phyloP scores from a whole-genome alignment of 768 basidiomycete genomes.

The Guyanaporus albipodus region DNA sequence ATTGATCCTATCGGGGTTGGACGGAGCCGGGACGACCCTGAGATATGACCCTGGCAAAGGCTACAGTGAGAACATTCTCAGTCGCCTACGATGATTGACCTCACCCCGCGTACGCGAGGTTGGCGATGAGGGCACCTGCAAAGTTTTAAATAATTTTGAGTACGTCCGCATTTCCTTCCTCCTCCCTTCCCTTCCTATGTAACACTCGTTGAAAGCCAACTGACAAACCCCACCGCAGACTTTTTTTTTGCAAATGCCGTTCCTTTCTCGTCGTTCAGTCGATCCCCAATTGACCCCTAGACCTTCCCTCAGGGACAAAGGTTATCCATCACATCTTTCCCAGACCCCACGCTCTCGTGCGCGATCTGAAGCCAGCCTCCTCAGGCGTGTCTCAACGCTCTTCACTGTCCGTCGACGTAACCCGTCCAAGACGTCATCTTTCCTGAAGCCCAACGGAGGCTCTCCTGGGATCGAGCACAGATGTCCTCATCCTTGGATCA shows the following conservation, averaged over 20 bases:
- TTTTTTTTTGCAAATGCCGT: conserved; percentile 24
- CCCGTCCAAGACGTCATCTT: conserved; percentile 11
- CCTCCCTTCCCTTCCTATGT: conserved; percentile 15
- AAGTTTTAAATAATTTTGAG: conserved; percentile 24
- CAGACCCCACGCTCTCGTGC: conserved; percentile 18
- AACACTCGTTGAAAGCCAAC: conserved; percentile 1
- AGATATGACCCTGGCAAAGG: conserved; percentile 15
- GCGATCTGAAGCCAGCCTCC: conserved; percentile 25
- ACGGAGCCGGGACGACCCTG: not conserved
- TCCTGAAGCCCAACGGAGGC: conserved; percentile 2
- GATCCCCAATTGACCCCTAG: conserved; percentile 18
- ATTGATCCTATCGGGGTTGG: not conserved
- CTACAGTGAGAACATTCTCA: conserved; percentile 6
- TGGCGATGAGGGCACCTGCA: conserved; percentile 16
- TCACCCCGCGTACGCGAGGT: conserved; percentile 11
- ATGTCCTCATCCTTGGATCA: conserved; percentile 7
- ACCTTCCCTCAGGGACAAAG: conserved; percentile 1
- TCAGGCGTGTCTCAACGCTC: conserved; percentile 28
- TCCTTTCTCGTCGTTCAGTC: conserved; percentile 28
- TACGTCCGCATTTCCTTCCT: not conserved
- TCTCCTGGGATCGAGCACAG: conserved; percentile 17
- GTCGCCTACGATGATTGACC: conserved; percentile 12
- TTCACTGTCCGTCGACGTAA: conserved; percentile 24
- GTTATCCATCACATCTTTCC: not conserved
- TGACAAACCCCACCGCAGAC: not conserved